Conservation (phyloP, 805 yeast genomes). For the Monosporozyma siamensis region DNA sequence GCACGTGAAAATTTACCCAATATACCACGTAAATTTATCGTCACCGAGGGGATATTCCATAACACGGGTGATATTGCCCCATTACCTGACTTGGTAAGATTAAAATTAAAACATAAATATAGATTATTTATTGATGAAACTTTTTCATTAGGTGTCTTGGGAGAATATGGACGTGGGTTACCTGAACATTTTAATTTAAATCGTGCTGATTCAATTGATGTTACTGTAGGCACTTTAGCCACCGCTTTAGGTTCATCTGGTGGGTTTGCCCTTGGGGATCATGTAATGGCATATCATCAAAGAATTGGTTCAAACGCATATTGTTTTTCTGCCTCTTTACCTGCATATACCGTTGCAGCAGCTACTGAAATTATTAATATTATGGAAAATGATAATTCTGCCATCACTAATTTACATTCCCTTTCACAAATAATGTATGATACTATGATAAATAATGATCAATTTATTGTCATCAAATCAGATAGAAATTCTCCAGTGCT, state of each 20-base stretch:
- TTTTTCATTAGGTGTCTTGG: conserved; percentile 77
- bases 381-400: conserved; percentile 35
- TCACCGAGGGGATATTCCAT: conserved; percentile 84
- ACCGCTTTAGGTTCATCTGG: conserved; percentile 77
- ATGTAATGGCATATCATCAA: conserved; percentile 82
- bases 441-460: conserved; percentile 28
- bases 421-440: conserved; percentile 35
- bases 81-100: conserved; percentile 55
- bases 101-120: conserved; percentile 75
- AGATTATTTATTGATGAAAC: conserved; percentile 84
- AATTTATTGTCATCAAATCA: conserved; percentile 46
- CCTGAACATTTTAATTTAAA: conserved; percentile 63
- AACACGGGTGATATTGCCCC: conserved; percentile 73
- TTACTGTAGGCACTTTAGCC: conserved; percentile 83
- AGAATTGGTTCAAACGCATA: conserved; percentile 83
- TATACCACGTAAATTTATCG: conserved; percentile 78
- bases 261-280: conserved; percentile 84
- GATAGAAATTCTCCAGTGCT: conserved; percentile 54
- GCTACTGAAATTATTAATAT: conserved; percentile 45
- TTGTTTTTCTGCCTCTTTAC: conserved; percentile 89
- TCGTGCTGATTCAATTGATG: conserved; percentile 59
- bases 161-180: conserved; percentile 76
- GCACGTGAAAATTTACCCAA: conserved; percentile 50
- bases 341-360: conserved; percentile 77
- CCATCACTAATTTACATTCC: conserved; percentile 30